Base-by-base conservation (phyloP, 805 yeast genomes). In the Ogataea salicorniae region DNA sequence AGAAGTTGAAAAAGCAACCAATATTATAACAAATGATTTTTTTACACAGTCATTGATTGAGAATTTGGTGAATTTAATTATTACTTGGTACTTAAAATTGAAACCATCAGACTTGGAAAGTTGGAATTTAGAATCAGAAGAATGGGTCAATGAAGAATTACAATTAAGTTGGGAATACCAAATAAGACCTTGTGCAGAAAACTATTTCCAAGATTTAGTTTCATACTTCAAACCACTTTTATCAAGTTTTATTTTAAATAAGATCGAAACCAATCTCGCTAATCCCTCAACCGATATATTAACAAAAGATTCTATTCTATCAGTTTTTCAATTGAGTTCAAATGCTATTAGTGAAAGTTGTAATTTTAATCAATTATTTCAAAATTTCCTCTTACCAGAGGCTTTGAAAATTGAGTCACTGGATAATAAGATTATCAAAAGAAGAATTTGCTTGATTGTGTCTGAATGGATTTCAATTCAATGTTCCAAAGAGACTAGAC, bases 101-200 rank as follows among this genome's bases (percentile, higher is more conserved):
- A 79, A 82, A 49, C 89, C 92, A 0, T 64, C 76, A 1, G 97
- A 91, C 61, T 64, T 92, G 42, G 95, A 87, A 56, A 70, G 79
- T 36, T 94, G 98, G 98, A 62, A 73, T 13, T 64, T 76, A 16
- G 96, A 90, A 50, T 97, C 98, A 0, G 98, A 90, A 62, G 97
- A 89, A 63, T 94, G 95, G 88, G 81, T 87, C 18, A 81, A 83
- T 53, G 96, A 89, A 59, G 95, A 90, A 55, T 69, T 83, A 48
- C 76, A 81, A 43, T 71, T 80, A 5, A 83, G 84, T 60, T 89
- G 87, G 82, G 97, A 91, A 60, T 88, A 72, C 62, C 91, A 87
- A 61, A 75, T 90, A 13, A 73, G 95, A 47, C 89, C 92, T 4
- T 88, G 97, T 66, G 89, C 96, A 0, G 96, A 88, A 56, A 83